A percentile compares a stretch with the other conserved stretches of the same genome.
These are phyloP conservation scores for Aphanomyces invadans DNA, from an alignment of 352 stramenopile genomes.

Conservation along the genomic window DNA sequence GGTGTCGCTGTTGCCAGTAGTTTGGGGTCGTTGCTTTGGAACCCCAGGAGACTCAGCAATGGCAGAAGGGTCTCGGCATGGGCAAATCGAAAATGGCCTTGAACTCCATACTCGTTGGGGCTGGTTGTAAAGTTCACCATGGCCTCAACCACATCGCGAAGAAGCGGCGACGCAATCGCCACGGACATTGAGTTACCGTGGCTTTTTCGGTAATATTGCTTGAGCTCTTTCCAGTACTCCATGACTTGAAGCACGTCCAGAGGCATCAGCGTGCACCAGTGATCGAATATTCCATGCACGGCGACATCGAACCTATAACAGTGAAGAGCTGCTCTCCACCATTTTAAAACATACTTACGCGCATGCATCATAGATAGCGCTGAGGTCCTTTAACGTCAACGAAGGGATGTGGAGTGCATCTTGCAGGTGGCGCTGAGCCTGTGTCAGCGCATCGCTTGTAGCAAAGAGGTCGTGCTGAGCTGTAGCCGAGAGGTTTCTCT, in stretches of 20 bases:
- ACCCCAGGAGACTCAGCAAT: conserved; percentile 58
- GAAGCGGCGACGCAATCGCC: conserved; percentile 61
- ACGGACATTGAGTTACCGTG: conserved; percentile 60
- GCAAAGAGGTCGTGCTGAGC: conserved; percentile 51
- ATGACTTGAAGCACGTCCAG: conserved; percentile 59
- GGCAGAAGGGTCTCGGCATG: conserved; percentile 79
- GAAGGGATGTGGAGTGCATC: conserved; percentile 23
- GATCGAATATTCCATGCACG: conserved; percentile 32
- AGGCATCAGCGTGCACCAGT: conserved; percentile 68
- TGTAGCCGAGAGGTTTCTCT: conserved; percentile 53
- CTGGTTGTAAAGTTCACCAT: conserved; percentile 43
- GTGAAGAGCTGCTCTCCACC: neutral
- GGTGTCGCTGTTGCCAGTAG: conserved; percentile 49
- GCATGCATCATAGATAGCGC: conserved; percentile 68
- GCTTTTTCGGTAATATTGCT: conserved; percentile 82
- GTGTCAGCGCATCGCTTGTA: conserved; percentile 40
- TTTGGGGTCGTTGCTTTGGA: conserved; percentile 63
- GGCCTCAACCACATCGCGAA: conserved; percentile 51
- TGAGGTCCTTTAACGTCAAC: conserved; percentile 52
- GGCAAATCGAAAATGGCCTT: conserved; percentile 76
- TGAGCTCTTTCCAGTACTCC: conserved; percentile 83
- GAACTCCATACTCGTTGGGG: conserved; percentile 30
- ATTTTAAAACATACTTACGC: conserved; percentile 31
- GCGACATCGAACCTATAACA: conserved; percentile 56
- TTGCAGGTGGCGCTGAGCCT: conserved; percentile 46